phyloP scores from a whole-genome alignment of 225 moss, liverwort and hornwort genomes.

The Takakia lepidozioides region DNA sequence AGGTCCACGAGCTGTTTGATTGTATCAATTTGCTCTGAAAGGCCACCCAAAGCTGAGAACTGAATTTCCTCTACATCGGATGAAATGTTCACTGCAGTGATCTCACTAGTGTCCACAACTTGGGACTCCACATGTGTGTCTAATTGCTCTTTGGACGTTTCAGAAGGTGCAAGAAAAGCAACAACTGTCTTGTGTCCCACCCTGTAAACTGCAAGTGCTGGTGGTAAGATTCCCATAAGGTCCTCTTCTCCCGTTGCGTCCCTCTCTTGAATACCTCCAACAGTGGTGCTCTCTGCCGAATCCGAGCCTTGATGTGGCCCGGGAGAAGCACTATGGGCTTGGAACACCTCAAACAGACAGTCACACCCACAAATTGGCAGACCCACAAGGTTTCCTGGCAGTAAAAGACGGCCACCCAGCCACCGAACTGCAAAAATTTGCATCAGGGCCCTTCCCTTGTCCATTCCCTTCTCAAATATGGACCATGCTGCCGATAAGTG shows the following conservation, averaged over 20 bases:
- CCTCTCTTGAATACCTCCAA: slow-evolving; percentile 6
- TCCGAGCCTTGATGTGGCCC: neutral
- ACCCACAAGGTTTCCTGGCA: slow-evolving; percentile 67
- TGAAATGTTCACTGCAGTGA: slow-evolving; percentile 16
- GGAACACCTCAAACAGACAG: slow-evolving; percentile 60
- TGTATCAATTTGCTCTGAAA: slow-evolving; percentile 65
- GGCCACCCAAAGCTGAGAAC: slow-evolving; percentile 74
- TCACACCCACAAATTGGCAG: slow-evolving; percentile 79
- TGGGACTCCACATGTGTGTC: slow-evolving; percentile 11
- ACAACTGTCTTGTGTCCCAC: slow-evolving; percentile 58
- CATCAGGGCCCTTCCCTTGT: slow-evolving; percentile 55
- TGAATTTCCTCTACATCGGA: slow-evolving; percentile 36
- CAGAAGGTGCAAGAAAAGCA: slow-evolving; percentile 44
- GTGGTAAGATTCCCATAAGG: slow-evolving; percentile 8
- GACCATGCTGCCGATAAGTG: slow-evolving; percentile 57
- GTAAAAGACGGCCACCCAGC: slow-evolving; percentile 70
- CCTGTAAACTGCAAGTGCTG: slow-evolving; percentile 27
- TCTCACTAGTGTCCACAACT: slow-evolving; percentile 14
- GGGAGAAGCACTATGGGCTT: slow-evolving; percentile 9
- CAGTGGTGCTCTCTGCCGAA: neutral
- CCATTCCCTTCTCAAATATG: slow-evolving; percentile 51
- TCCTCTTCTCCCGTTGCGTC: slow-evolving; percentile 5
- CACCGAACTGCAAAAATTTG: slow-evolving; percentile 68
- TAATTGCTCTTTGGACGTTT: slow-evolving; percentile 9
- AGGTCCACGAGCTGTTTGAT: slow-evolving; percentile 80